Conservation (phyloP, 2,329 filamentous ascomycete genomes). For the Ceratocystis papillata region DNA sequence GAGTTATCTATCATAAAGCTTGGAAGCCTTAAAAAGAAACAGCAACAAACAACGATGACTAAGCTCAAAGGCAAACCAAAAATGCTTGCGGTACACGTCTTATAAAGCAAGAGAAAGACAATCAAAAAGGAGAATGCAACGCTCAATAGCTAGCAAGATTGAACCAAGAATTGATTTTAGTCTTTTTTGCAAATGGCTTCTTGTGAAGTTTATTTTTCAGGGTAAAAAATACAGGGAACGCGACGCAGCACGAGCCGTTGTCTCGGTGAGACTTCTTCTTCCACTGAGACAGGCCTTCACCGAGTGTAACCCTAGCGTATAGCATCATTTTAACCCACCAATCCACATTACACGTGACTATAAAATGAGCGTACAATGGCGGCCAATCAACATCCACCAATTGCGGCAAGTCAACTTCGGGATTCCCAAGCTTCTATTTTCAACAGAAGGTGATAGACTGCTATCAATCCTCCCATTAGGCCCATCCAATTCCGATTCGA, state of each 20-base stretch:
- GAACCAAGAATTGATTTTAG: neutral
- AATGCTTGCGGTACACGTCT: too few species aligned
- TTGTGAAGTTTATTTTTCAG: slow-evolving; percentile 11
- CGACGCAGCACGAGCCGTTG: neutral
- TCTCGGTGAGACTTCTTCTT: neutral
- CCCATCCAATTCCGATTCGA: slow-evolving; percentile 1
- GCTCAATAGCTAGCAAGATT: neutral
- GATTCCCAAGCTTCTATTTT: slow-evolving; percentile 11
- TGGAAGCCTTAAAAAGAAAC: neutral
- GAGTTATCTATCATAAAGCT: slow-evolving; percentile 7
- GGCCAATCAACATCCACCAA: slow-evolving; percentile 18
- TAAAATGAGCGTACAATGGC: neutral
- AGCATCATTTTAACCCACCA: neutral
- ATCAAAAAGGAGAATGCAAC: neutral
- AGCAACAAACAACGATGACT: slow-evolving; percentile 8
- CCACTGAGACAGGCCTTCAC: neutral
- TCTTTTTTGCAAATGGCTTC: neutral
- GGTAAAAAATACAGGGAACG: slow-evolving; percentile 3
- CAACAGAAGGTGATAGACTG: slow-evolving; percentile 3
- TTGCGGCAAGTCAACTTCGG: slow-evolving; percentile 4
- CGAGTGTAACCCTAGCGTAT: neutral
- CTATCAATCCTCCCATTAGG: neutral
- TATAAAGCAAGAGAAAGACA: too few species aligned
- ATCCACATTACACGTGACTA: neutral
- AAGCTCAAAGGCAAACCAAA: neutral